Conservation (phyloP, 1,139 yeast species). For the Geotrichum candidum region DNA sequence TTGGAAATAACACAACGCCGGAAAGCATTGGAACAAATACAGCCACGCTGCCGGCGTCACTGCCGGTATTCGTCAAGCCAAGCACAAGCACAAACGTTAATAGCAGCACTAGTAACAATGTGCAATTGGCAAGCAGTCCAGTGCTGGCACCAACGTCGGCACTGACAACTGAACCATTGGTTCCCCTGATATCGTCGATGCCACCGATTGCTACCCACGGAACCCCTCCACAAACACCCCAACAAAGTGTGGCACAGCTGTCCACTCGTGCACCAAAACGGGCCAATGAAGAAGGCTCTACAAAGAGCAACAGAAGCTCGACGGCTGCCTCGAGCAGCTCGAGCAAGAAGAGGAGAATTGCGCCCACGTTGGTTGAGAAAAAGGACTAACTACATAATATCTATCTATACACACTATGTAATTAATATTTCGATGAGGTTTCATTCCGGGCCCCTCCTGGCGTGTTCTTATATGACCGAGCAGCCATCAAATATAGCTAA, state of each 20-base stretch:
- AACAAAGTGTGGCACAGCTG: neutral
- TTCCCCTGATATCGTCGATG: constrained; percentile 14
- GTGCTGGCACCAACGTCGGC: constrained; percentile 8
- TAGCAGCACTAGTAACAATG: constrained; percentile 7
- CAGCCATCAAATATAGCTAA: neutral
- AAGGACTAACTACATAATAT: neutral
- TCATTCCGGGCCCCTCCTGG: neutral
- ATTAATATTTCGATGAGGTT: neutral
- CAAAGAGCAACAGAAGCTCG: neutral
- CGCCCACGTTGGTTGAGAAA: constrained; percentile 40
- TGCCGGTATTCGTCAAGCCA: neutral
- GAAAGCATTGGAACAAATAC: neutral
- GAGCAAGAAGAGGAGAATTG: constrained; percentile 42
- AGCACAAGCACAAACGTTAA: constrained; percentile 11
- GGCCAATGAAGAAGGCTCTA: neutral
- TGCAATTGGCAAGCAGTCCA: neutral
- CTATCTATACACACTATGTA: neutral
- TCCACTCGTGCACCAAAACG: neutral
- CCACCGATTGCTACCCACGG: constrained; percentile 16
- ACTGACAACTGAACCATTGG: constrained; percentile 8
- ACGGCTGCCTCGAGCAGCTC: constrained; percentile 3
- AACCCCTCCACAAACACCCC: constrained; percentile 17
- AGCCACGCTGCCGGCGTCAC: neutral
- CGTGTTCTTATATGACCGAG: neutral
- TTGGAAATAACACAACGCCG: neutral